Base-by-base conservation (phyloP, 78 protist species). In the Ministeria vibrans region DNA sequence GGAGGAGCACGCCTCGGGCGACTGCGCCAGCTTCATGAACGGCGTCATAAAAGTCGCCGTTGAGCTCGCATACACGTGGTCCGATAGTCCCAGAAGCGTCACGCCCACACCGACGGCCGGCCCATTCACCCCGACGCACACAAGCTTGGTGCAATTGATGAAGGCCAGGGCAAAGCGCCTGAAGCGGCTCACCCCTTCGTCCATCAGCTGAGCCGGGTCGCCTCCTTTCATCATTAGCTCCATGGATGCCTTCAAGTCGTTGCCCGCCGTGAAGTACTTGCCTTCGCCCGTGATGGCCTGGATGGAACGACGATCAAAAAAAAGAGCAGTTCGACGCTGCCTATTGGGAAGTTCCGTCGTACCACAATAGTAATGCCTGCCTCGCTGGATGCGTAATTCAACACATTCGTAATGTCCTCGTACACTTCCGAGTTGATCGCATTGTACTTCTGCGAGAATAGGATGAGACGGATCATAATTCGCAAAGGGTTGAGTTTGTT, bases 91-190 rank as follows among this genome's bases (percentile, higher is more conserved):
- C 5, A 59, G 66, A 59, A 59, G 13, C 5, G 66, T 59, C 66
- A 59, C 66, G 28, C 66, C 66, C 13, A 59, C 28, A 59, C 66
- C 66, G 34, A 59, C 66, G n/a, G 66, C 66, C 36, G 66, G 66
- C 28, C 66, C 66, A 30, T 59, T 59, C n/a, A 59, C 66, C 36
- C n/a, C 66, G 36, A 30, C 66, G 28, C 20, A 28, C 36, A 59
- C 36, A 13, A 59, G 36, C 66, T 59, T 59, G n/a, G 66, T 23
- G n/a, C 20, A 59, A 5, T 59, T 30, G n/a, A 59, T 59, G 34
- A 59, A 5, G 66, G 5, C 5, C 13, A 28, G 36, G 36, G 28
- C 66, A 59, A 59, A 59, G 66, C 28, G 5, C 13, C 28, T 23
- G n/a, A 59, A 59, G n/a, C 7, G 5, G n/a, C 66, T 30, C 66